phyloP scores from a whole-genome alignment of 208 protist species.

The Strigomonas culicis region DNA sequence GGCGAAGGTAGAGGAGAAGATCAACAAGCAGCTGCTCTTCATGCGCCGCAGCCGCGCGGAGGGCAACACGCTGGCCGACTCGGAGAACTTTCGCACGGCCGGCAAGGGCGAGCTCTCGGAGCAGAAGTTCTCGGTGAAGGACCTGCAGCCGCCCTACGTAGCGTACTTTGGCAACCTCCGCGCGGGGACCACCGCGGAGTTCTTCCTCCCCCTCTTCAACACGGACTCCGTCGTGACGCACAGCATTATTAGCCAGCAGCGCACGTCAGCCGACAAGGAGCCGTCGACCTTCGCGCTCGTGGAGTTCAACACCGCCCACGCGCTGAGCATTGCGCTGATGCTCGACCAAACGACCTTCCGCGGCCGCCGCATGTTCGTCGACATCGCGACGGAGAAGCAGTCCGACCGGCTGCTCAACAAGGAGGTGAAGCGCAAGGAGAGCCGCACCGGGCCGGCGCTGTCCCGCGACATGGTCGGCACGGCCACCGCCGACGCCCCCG shows the following conservation, averaged over 20 bases:
- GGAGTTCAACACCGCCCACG: constrained; percentile 68
- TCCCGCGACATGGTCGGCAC: constrained; percentile 74
- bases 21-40: constrained; percentile 40
- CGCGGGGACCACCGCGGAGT: constrained; percentile 73
- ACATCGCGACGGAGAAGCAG: constrained; percentile 77
- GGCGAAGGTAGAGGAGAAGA: constrained; percentile 49
- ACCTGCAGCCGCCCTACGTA: constrained; percentile 71
- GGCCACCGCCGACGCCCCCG: constrained; percentile 10
- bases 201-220: constrained; percentile 70
- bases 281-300: constrained; percentile 84
- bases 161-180: constrained; percentile 85
- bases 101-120: constrained; percentile 16
- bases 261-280: constrained; percentile 67
- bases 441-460: constrained; percentile 14
- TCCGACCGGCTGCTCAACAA: constrained; percentile 63
- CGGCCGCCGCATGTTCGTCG: constrained; percentile 74
- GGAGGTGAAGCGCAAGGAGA: not conserved
- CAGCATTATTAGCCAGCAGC: too few species aligned
- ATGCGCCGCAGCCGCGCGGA: constrained; percentile 58
- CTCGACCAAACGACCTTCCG: constrained; percentile 56
- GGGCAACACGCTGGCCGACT: constrained; percentile 47
- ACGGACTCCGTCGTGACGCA: constrained; percentile 50
- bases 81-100: constrained; percentile 62
- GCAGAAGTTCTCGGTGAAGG: constrained; percentile 24
- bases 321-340: constrained; percentile 59